These are phyloP conservation scores for Persicaria maculosa DNA, from an alignment of 148 eudicot species.

Conservation along the genomic window DNA sequence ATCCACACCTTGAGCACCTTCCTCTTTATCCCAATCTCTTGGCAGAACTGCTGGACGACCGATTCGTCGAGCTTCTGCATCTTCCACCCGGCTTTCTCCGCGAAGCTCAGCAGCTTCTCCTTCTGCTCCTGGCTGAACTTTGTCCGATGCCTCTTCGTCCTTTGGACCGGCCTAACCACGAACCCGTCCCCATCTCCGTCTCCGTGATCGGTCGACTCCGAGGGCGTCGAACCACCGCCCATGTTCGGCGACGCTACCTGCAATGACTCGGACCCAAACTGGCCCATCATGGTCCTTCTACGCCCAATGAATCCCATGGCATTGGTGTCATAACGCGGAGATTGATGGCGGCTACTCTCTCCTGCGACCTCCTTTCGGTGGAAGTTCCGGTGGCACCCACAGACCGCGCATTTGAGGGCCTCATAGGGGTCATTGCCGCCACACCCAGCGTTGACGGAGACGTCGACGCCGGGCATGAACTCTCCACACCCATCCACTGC, in stretches of 20 bases:
- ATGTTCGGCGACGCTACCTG: background rate
- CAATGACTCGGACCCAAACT: background rate
- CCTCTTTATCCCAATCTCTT: conserved; percentile 28
- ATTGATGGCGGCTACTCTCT: background rate
- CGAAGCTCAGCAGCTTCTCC: conserved; percentile 26
- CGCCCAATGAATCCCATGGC: background rate
- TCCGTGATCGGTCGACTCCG: background rate
- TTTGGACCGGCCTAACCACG: background rate
- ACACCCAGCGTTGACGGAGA: too few relatives aligned
- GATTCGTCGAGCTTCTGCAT: conserved; percentile 25
- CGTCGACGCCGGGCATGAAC: conserved; percentile 30
- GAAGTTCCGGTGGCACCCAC: conserved; percentile 62
- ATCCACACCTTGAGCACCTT: conserved; percentile 38
- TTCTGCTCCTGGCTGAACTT: conserved; percentile 29
- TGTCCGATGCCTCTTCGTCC: conserved; percentile 26
- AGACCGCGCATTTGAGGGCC: conserved; percentile 37
- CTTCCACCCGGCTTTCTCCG: conserved; percentile 27
- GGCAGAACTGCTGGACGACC: conserved; percentile 24
- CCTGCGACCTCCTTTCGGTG: conserved; percentile 30
- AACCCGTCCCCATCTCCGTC: conserved; percentile 4
- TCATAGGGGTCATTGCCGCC: conserved; percentile 7
- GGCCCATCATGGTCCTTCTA: background rate
- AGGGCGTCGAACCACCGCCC: background rate
- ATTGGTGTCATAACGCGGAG: background rate
- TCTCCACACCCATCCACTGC: conserved; percentile 54